phyloP scores from a whole-genome alignment of 2,329 filamentous ascomycete genomes.

The Arthrobotrys pseudoclavata region DNA sequence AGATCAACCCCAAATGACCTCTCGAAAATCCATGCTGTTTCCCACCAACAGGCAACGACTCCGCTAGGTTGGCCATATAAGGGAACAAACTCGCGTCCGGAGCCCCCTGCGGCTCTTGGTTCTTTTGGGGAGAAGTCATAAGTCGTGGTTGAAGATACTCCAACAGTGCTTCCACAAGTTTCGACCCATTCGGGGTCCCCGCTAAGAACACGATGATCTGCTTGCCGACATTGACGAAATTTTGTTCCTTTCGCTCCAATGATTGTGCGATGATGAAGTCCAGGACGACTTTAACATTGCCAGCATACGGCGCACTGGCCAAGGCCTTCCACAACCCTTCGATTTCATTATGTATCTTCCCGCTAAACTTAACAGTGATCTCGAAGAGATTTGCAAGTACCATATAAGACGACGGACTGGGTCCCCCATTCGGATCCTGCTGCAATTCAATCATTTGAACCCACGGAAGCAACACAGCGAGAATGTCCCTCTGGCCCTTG shows the following conservation, averaged over 20 bases:
- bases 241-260: slow-evolving; percentile 92
- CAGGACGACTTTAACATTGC: slow-evolving; percentile 92
- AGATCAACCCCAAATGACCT: slow-evolving; percentile 90
- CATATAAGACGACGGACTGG: slow-evolving; percentile 92
- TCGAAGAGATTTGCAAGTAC: slow-evolving; percentile 94
- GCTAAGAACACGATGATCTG: slow-evolving; percentile 97
- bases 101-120: slow-evolving; percentile 76
- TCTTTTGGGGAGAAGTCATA: slow-evolving; percentile 91
- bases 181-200: slow-evolving; percentile 84
- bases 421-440: slow-evolving; percentile 89
- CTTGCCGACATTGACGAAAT: slow-evolving; percentile 97
- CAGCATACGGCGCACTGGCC: slow-evolving; percentile 89
- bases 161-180: slow-evolving; percentile 93
- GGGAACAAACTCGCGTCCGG: slow-evolving; percentile 81
- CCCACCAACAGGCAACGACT: slow-evolving; percentile 85
- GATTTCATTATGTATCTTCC: slow-evolving; percentile 91
- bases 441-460: slow-evolving; percentile 94
- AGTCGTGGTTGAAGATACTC: slow-evolving; percentile 92
- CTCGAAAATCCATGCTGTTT: slow-evolving; percentile 92
- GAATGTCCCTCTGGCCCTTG: slow-evolving; percentile 89
- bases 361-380: slow-evolving; percentile 93
- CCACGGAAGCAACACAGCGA: slow-evolving; percentile 95
- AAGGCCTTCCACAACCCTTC: slow-evolving; percentile 97
- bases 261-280: slow-evolving; percentile 97
- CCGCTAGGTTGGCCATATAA: slow-evolving; percentile 87